Evolutionary conservation across 2,329 filamentous ascomycete species (phyloP).

Genomic region (Incumbomyces lentus): DNA sequence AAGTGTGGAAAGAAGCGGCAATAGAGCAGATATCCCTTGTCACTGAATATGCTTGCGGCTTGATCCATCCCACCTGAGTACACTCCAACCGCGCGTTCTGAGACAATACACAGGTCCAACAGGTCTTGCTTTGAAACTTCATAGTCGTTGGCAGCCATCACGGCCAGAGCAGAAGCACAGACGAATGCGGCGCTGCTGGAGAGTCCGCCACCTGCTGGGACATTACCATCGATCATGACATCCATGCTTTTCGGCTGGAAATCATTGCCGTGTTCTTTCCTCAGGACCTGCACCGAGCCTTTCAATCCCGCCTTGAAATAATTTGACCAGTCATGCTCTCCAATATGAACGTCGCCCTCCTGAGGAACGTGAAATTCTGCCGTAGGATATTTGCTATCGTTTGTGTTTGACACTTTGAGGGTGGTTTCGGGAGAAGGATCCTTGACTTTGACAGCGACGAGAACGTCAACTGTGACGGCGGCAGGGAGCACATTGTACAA

Average conservation of each 20-base stretch:
- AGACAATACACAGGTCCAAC: slow-evolving; percentile 86
- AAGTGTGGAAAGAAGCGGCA: slow-evolving; percentile 80
- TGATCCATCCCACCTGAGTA: slow-evolving; percentile 99
- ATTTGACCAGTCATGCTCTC: slow-evolving; percentile 92
- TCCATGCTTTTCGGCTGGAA: slow-evolving; percentile 71
- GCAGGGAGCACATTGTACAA: slow-evolving; percentile 93
- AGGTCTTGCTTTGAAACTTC: slow-evolving; percentile 82
- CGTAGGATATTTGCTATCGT: slow-evolving; percentile 62
- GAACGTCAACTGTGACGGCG: slow-evolving; percentile 82
- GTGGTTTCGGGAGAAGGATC: slow-evolving; percentile 40
- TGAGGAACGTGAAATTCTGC: slow-evolving; percentile 62
- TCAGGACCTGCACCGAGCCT: slow-evolving; percentile 69
- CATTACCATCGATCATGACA: slow-evolving; percentile 79
- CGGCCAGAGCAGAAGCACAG: slow-evolving; percentile 77
- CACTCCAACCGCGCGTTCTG: slow-evolving; percentile 86
- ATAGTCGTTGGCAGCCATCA: slow-evolving; percentile 76
- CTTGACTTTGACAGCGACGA: slow-evolving; percentile 62
- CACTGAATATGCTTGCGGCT: slow-evolving; percentile 85
- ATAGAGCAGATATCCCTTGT: slow-evolving; percentile 74
- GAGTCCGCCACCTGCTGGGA: slow-evolving; percentile 82
- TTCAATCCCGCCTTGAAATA: slow-evolving; percentile 91
- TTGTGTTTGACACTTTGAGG: slow-evolving; percentile 71
- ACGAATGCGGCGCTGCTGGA: slow-evolving; percentile 92
- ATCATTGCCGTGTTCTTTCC: slow-evolving; percentile 50
- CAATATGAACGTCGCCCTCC: slow-evolving; percentile 61